A percentile compares a stretch with the other conserved stretches of the same genome.
phyloP scores from a whole-genome alignment of 345 rosid genomes.

The Crucihimalaya himalaica region DNA sequence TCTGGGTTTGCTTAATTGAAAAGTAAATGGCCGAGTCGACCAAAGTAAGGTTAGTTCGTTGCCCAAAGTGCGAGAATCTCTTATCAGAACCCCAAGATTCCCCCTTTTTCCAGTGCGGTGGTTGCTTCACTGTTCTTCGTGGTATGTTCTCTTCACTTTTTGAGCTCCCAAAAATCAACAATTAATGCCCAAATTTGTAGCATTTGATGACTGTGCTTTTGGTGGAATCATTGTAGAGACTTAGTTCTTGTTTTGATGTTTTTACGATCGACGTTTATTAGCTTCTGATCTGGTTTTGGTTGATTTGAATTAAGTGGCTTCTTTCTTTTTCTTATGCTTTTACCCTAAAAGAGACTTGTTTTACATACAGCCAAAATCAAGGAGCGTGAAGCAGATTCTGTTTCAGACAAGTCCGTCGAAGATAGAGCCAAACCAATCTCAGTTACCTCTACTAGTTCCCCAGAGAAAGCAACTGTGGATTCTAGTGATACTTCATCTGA shows the following conservation, averaged over 20 bases:
- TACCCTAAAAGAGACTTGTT: constrained; percentile 15
- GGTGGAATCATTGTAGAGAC: not conserved
- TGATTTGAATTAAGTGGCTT: not conserved
- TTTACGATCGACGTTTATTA: not conserved
- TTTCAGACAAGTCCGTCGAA: constrained; percentile 54
- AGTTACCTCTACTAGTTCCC: constrained; percentile 41
- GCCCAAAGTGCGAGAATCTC: constrained; percentile 91
- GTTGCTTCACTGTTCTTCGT: constrained; percentile 92
- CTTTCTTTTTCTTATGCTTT: not conserved
- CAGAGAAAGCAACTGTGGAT: constrained; percentile 30
- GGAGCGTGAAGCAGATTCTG: constrained; percentile 46
- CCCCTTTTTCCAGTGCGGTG: constrained; percentile 89
- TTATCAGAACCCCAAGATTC: constrained; percentile 82
- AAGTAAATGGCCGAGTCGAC: constrained; percentile 60
- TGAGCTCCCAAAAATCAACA: not conserved
- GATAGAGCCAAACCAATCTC: constrained; percentile 45
- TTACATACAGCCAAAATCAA: constrained; percentile 60
- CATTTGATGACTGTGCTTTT: not conserved
- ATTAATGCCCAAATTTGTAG: not conserved
- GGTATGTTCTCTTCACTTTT: constrained; percentile 44
- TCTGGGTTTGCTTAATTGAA: constrained; percentile 6
- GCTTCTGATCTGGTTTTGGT: constrained; percentile 1
- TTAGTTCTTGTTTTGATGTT: not conserved
- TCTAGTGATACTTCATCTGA: constrained; percentile 54
- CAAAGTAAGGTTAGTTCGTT: constrained; percentile 77